Percentiles rank a stretch among this genome's conserved stretches.
Conservation (phyloP, 2,329 filamentous ascomycete species). For the Fusarium anthophilum region DNA sequence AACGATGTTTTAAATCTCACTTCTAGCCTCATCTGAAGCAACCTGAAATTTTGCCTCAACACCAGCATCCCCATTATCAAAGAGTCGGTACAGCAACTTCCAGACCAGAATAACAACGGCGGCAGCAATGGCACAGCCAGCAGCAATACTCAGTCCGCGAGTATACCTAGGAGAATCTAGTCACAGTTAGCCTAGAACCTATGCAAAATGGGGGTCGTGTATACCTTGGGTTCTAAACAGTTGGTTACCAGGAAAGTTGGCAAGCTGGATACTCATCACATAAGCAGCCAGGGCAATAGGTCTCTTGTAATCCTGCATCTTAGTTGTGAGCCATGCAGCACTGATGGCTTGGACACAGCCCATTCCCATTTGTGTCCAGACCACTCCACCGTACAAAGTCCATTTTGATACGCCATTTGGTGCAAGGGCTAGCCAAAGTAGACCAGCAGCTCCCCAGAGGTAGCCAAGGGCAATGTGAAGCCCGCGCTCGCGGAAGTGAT, state of each 20-base stretch:
- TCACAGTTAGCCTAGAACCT: not conserved
- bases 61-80: constrained; percentile 41
- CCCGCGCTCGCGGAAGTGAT: constrained; percentile 41
- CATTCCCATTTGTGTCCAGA: constrained; percentile 48
- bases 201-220: rapidly evolving
- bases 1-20: not conserved
- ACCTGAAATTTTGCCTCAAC: constrained; percentile 27
- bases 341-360: constrained; percentile 45
- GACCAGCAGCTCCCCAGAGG: constrained; percentile 38
- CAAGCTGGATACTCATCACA: constrained; percentile 46
- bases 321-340: constrained; percentile 44
- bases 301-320: constrained; percentile 44
- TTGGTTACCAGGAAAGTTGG: constrained; percentile 45
- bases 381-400: constrained; percentile 43
- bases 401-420: constrained; percentile 37
- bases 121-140: constrained; percentile 39
- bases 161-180: constrained; percentile 43
- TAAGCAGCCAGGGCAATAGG: constrained; percentile 44
- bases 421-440: constrained; percentile 43
- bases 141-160: constrained; percentile 38
- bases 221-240: constrained; percentile 41
- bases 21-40: not conserved
- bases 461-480: constrained; percentile 44
- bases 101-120: constrained; percentile 41
- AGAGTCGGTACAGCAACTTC: constrained; percentile 44